Percentiles rank a stretch among this genome's conserved stretches.
phyloP scores from a whole-genome alignment of 1,284 basidiomycete genomes.

The Ganoderma boninense region DNA sequence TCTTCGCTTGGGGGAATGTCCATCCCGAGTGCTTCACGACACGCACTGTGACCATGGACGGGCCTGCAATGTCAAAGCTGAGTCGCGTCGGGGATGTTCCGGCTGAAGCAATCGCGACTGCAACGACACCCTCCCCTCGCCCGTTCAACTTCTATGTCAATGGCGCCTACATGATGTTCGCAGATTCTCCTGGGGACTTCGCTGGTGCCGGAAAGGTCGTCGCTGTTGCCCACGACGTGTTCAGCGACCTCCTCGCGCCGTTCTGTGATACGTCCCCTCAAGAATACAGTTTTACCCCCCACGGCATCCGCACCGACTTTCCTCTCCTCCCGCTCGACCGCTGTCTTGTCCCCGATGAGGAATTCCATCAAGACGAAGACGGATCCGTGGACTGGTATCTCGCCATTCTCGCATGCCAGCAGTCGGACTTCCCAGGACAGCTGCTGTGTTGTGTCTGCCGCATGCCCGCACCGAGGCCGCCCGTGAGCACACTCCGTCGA shows the following conservation, averaged over 20 bases:
- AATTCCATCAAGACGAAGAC: no score
- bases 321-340: background rate
- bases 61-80: no score
- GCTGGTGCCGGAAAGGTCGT: background rate
- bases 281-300: background rate
- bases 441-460: background rate
- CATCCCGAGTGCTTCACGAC: background rate
- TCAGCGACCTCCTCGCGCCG: background rate
- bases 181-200: background rate
- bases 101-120: no score
- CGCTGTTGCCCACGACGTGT: background rate
- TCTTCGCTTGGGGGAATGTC: constrained; percentile 12
- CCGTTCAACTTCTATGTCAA: no score
- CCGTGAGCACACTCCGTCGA: background rate
- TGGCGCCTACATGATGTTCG: background rate
- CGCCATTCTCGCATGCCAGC: background rate
- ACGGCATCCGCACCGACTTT: background rate
- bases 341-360: background rate
- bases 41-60: background rate
- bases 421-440: background rate
- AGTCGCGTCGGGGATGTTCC: no score
- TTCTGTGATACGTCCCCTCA: background rate
- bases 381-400: background rate
- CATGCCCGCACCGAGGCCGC: background rate
- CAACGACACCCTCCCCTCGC: no score